Evolutionary conservation across 371 early-diverging fungal genomes (phyloP).

Genomic region (Rhizopus arrhizus): DNA sequence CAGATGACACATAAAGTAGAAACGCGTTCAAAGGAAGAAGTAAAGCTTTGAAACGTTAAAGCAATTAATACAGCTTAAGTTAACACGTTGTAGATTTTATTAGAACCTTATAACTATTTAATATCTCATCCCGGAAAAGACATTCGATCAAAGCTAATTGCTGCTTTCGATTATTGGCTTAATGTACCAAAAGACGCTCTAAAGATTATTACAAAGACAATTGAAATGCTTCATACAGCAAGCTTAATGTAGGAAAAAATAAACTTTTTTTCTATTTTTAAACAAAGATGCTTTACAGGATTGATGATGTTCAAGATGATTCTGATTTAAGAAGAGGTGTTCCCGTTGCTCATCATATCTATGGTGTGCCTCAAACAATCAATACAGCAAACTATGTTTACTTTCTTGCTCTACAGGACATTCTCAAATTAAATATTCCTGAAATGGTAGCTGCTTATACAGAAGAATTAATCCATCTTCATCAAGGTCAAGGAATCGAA

Average conservation of each 20-base stretch:
- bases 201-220: constrained; percentile 74
- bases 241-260: constrained; percentile 75
- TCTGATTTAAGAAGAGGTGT: constrained; percentile 87
- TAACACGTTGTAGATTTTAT: constrained; percentile 50
- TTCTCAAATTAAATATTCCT: constrained; percentile 68
- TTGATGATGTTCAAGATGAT: constrained; percentile 97
- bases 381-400: constrained; percentile 96
- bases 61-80: no score
- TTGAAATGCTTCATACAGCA: constrained; percentile 95
- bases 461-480: constrained; percentile 86
- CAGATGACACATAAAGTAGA: no score
- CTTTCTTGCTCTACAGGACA: constrained; percentile 85
- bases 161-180: constrained; percentile 90
- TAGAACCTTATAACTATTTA: constrained; percentile 88
- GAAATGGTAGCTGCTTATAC: constrained; percentile 79
- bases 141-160: constrained; percentile 85
- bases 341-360: constrained; percentile 95
- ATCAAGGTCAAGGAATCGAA: constrained; percentile 89
- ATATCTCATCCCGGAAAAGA: constrained; percentile 87
- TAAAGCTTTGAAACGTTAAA: no score
- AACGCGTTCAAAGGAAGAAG: no score
- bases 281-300: constrained; percentile 40
- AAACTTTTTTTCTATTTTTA: not conserved
- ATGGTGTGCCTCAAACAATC: constrained; percentile 88
- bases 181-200: constrained; percentile 73